Evolutionary conservation across 2,329 filamentous ascomycete genomes (phyloP), one percentile per base, ranked within the genome.

Genomic region (Biscogniauxia marginata): DNA sequence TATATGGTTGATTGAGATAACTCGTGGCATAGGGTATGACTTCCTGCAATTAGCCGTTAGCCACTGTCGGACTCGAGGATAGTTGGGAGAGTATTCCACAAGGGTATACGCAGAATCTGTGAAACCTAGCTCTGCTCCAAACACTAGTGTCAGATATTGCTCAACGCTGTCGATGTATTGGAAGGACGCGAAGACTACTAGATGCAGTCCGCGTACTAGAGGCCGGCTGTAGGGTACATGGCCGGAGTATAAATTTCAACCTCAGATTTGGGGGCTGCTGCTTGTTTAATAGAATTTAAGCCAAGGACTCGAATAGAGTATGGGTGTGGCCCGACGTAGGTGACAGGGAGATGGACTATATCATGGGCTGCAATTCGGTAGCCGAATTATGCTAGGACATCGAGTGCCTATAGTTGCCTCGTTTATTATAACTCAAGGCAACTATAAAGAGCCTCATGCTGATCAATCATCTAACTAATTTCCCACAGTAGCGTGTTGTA

Each of bases 381-480:
- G 16, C 20, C 22, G 46, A 49, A 8, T 49, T 9, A 21, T 24
- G 22, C 24, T 18, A 3, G 7, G 19, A 8, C 13, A 18, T 49
- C 23, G 22, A 13, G 22, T 13, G 21, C 18, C 9, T 4, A 22
- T 9, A 22, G 21, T 49, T 49, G 46, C 46, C 46, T 49, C 21
- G 46, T 49, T n/a, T 49, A 16, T n/a, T n/a, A 21, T 49, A 49
- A 7, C n/a, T 49, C 13, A 16, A 49, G 46, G 46, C 46, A 49
- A 49, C 46, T 18, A 18, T 18, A 9, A 22, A 22, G 22, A 49
- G 46, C 46, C 46, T 49, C 46, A 49, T 21, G 46, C 18, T 49
- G 46, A 18, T 39, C 46, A 22, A 24, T 49, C 21, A 25, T 18
- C 44, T 18, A n/a, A 23, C 46, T 21, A 23, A 49, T 49, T 9